These are phyloP conservation scores for Mortierella sp. DNA, from an alignment of 371 early-diverging fungal genomes.

Conservation along the genomic window DNA sequence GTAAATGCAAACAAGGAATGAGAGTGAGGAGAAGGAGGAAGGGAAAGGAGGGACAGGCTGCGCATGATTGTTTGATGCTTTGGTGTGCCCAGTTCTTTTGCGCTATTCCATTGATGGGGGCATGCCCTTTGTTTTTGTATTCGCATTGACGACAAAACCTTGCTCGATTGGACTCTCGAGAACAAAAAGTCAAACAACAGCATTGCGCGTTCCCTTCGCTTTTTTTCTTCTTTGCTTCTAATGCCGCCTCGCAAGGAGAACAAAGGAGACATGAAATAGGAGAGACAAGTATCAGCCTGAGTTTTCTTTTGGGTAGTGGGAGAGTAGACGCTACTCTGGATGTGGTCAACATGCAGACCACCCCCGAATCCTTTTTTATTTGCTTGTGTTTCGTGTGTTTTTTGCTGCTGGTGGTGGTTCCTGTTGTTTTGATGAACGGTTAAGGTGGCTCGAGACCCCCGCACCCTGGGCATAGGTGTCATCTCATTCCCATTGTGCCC, in stretches of 20 bases:
- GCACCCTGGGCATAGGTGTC: not conserved
- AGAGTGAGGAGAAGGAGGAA: not conserved
- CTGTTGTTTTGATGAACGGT: not conserved
- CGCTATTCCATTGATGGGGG: not conserved
- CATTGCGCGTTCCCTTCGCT: not conserved
- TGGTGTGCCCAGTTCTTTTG: not conserved
- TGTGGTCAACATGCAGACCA: constrained; percentile 5
- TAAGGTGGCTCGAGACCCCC: constrained; percentile 5
- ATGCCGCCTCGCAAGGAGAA: not conserved
- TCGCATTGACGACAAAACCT: not conserved
- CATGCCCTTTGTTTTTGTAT: not conserved
- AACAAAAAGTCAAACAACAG: not conserved
- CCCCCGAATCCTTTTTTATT: not conserved
- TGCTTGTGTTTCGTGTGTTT: not conserved
- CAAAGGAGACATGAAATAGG: not conserved
- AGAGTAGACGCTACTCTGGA: not conserved
- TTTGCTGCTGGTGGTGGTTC: not conserved
- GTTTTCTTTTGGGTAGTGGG: not conserved
- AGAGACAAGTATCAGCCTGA: not conserved
- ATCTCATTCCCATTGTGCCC: not conserved
- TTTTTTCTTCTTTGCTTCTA: not conserved
- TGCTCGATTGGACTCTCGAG: not conserved
- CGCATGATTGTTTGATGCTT: constrained; percentile 9
- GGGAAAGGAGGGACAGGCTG: not conserved
- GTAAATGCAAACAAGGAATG: not conserved